phyloP scores from a whole-genome alignment of 306 rosid genomes.

The Dryas drummondii region DNA sequence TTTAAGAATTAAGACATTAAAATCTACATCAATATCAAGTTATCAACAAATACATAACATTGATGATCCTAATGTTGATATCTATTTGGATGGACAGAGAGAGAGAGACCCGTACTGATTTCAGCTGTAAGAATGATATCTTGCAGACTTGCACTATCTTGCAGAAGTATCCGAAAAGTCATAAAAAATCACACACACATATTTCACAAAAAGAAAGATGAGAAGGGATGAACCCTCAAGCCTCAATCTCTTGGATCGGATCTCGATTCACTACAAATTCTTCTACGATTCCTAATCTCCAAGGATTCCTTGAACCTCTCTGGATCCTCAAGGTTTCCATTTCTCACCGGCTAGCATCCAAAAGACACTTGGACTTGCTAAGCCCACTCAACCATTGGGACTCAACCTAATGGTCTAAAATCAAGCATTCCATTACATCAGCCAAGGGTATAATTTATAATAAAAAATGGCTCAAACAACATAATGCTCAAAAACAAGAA shows the following conservation, averaged over 20 bases:
- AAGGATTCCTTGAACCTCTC: not conserved
- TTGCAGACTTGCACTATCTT: too few relatives aligned
- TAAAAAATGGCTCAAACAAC: not conserved
- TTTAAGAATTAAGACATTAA: not conserved
- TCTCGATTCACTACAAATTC: not conserved
- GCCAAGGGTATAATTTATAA: not conserved
- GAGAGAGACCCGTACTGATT: not conserved
- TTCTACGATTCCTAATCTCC: not conserved
- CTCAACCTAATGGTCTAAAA: not conserved
- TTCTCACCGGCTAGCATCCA: not conserved
- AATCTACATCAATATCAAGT: not conserved
- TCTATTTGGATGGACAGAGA: not conserved
- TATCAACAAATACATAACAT: not conserved
- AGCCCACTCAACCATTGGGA: not conserved
- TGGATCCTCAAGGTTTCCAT: not conserved
- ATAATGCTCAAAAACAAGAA: conserved; percentile 5
- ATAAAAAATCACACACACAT: too few relatives aligned
- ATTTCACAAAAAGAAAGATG: too few relatives aligned
- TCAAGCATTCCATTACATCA: not conserved
- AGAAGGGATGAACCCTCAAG: too few relatives aligned
- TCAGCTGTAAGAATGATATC: too few relatives aligned
- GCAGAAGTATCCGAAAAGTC: too few relatives aligned
- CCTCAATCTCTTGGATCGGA: not conserved
- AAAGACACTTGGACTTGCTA: not conserved
- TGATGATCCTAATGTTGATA: not conserved